Percentiles rank a stretch among this genome's conserved stretches.
Evolutionary conservation across 305 asterid species (phyloP).

Genomic region (Fraxinus ornus): DNA sequence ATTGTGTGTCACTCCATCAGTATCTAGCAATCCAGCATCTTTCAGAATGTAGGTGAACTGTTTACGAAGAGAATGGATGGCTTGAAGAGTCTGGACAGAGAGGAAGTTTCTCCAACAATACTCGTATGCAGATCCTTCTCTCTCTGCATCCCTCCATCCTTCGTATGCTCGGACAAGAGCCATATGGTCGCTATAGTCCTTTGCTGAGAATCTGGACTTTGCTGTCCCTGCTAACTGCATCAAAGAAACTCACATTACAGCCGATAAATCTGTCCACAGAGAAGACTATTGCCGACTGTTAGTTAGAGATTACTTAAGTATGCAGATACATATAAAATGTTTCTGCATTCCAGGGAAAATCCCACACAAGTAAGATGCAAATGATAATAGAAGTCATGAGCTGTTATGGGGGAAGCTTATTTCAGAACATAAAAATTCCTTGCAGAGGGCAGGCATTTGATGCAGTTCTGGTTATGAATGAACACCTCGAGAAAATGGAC

Average conservation of each 20-base stretch:
- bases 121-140: constrained; percentile 96
- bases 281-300: neutral
- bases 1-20: constrained; percentile 62
- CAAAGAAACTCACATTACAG: constrained; percentile 24
- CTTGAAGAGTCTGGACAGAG: constrained; percentile 95
- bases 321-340: neutral
- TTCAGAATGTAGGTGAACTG: constrained; percentile 85
- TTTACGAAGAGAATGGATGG: constrained; percentile 94
- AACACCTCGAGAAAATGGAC: neutral
- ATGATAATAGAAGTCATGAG: neutral
- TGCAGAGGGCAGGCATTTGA: neutral
- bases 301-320: neutral
- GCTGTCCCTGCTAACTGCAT: constrained; percentile 91
- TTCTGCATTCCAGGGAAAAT: neutral
- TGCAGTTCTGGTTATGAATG: neutral
- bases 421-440: neutral
- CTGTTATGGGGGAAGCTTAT: neutral
- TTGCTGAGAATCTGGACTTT: constrained; percentile 94
- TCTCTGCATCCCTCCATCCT: constrained; percentile 99
- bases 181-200: constrained; percentile 99
- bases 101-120: constrained; percentile 98
- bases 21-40: constrained; percentile 80
- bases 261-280: constrained; percentile 15
- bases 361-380: neutral
- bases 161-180: constrained; percentile 99